phyloP scores from a whole-genome alignment of 2,329 filamentous ascomycete genomes.

The Endothia cerciana region DNA sequence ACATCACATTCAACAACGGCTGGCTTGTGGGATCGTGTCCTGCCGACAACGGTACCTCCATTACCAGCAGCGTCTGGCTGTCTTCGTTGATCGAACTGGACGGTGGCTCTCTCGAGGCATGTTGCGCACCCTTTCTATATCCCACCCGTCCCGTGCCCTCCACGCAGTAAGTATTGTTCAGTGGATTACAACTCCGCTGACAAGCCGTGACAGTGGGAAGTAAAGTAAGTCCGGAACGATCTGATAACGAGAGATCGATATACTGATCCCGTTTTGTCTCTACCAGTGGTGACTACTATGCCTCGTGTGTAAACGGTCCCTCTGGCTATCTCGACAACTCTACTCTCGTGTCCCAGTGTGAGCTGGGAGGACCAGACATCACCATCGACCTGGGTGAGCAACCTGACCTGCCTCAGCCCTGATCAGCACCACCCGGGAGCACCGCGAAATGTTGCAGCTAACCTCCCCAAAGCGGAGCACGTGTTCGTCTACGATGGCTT shows the following conservation, averaged over 20 bases:
- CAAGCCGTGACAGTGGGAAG: not conserved
- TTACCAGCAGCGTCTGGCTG: slow-evolving; percentile 9
- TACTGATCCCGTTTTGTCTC: not conserved
- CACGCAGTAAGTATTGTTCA: not conserved
- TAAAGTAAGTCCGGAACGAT: not conserved
- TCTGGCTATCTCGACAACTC: slow-evolving; percentile 2
- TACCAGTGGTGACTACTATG: slow-evolving; percentile 6
- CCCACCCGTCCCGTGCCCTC: not conserved
- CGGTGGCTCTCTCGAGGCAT: not conserved
- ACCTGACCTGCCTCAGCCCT: too few relatives aligned
- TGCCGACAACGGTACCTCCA: not conserved
- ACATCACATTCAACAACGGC: slow-evolving; percentile 2
- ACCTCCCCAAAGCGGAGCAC: not conserved
- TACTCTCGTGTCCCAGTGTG: slow-evolving; percentile 11
- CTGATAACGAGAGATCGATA: not conserved
- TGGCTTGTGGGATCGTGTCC: slow-evolving; percentile 7
- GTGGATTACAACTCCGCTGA: not conserved
- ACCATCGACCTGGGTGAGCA: slow-evolving; percentile 4
- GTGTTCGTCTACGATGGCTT: slow-evolving; percentile 7
- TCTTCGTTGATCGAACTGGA: slow-evolving; percentile 3
- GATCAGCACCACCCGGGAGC: not conserved
- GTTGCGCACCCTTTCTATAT: too few relatives aligned
- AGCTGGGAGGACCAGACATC: not conserved
- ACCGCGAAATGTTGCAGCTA: not conserved
- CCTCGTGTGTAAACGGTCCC: slow-evolving; percentile 4